Percentiles rank a stretch among this genome's conserved stretches.
Conservation (phyloP, 1,139 yeast species). For the Taphrina pruni region DNA sequence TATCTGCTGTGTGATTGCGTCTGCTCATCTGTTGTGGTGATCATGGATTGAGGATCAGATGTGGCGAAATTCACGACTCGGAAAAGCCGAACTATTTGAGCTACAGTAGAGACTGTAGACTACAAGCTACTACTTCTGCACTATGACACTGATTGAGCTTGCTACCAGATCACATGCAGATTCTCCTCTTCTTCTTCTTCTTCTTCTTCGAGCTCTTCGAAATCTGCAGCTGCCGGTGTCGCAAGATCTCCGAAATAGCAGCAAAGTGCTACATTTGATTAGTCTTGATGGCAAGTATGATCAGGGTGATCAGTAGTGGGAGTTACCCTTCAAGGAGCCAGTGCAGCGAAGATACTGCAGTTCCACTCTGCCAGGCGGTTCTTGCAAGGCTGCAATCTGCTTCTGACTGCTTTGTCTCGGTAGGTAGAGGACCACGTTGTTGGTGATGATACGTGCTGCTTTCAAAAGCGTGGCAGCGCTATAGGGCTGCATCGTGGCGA, state of each 20-base stretch:
- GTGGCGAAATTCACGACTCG: constrained; percentile 12
- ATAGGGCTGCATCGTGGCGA: constrained; percentile 42
- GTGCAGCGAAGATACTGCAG: constrained; percentile 36
- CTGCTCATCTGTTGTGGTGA: not conserved
- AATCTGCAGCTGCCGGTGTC: constrained; percentile 8
- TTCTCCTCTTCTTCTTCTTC: no score
- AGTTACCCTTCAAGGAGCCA: constrained; percentile 30
- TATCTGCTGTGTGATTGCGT: no score
- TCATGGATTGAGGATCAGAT: constrained; percentile 6
- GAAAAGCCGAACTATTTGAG: not conserved
- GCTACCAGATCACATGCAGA: no score
- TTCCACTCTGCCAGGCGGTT: constrained; percentile 33
- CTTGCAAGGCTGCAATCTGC: constrained; percentile 35
- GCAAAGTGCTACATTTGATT: constrained; percentile 22
- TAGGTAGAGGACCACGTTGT: constrained; percentile 37
- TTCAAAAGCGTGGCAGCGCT: constrained; percentile 32
- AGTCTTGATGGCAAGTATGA: not conserved
- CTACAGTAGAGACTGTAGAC: no score
- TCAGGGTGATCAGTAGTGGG: not conserved
- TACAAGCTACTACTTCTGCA: no score
- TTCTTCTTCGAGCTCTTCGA: not conserved
- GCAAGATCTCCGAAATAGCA: constrained; percentile 38
- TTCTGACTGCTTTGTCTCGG: constrained; percentile 39
- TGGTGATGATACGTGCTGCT: constrained; percentile 15
- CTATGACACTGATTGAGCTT: no score